A percentile compares a stretch with the other conserved stretches of the same genome.
phyloP scores from a whole-genome alignment of 768 basidiomycete species.

The Russula lepida region DNA sequence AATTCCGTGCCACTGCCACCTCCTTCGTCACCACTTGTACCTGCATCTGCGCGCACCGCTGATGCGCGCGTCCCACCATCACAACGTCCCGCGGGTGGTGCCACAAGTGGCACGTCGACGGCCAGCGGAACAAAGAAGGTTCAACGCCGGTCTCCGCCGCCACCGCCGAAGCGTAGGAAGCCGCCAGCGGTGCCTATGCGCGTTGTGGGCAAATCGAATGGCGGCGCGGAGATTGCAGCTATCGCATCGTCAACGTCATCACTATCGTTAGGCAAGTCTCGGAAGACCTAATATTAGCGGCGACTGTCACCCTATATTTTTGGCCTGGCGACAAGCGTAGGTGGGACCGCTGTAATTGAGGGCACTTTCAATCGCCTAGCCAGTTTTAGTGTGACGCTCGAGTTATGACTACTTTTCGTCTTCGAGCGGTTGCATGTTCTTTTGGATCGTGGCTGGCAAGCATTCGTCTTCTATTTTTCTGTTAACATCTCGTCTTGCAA shows the following conservation, averaged over 20 bases:
- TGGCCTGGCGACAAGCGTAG: background rate
- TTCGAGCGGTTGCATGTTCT: background rate
- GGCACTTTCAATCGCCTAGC: background rate
- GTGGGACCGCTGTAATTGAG: background rate
- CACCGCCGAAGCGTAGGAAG: constrained; percentile 60
- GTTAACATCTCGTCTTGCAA: background rate
- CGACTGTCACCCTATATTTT: background rate
- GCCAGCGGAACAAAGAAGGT: background rate
- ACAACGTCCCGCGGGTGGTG: constrained; percentile 2
- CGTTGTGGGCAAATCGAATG: constrained; percentile 32
- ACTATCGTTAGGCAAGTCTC: constrained; percentile 9
- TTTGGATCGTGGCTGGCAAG: background rate
- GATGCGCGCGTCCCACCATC: constrained; percentile 18
- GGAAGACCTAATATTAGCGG: background rate
- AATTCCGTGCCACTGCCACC: constrained; percentile 12
- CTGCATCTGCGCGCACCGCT: constrained; percentile 18
- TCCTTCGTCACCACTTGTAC: constrained; percentile 17
- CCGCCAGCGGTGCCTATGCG: constrained; percentile 58
- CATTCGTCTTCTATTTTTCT: background rate
- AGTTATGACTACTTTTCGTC: background rate
- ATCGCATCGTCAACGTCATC: constrained; percentile 38
- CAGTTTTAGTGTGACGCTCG: background rate
- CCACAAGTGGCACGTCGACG: background rate
- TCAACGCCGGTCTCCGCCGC: constrained; percentile 45
- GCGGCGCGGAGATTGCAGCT: constrained; percentile 51